phyloP scores from a whole-genome alignment of 495 filamentous ascomycete genomes.

The Penicillium nucicola region DNA sequence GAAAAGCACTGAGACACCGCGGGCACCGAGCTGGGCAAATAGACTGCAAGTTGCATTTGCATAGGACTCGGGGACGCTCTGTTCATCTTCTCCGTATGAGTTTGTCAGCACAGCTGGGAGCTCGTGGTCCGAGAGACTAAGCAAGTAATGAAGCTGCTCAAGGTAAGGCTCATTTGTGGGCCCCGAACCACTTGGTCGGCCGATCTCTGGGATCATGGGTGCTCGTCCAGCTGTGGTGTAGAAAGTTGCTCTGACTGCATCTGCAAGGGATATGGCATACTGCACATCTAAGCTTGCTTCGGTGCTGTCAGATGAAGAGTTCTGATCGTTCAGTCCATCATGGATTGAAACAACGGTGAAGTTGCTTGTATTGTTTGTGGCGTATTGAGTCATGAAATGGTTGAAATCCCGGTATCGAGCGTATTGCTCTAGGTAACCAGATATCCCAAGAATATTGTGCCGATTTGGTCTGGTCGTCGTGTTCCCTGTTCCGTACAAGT shows the following conservation, averaged over 20 bases:
- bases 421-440: conserved; percentile 66
- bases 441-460: conserved; percentile 59
- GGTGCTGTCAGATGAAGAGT: conserved; percentile 23
- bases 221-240: conserved; percentile 67
- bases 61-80: conserved; percentile 56
- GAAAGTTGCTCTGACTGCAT: conserved; percentile 55
- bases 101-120: conserved; percentile 73
- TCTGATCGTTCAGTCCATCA: conserved; percentile 53
- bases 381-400: conserved; percentile 49
- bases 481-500: conserved; percentile 57
- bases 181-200: conserved; percentile 31
- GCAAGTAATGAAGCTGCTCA: conserved; percentile 69
- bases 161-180: conserved; percentile 80
- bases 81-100: conserved; percentile 57
- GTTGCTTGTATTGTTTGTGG: conserved; percentile 50
- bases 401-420: conserved; percentile 57
- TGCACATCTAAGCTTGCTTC: conserved; percentile 76
- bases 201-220: conserved; percentile 52
- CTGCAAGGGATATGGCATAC: conserved; percentile 60
- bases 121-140: conserved; percentile 55
- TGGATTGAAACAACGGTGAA: conserved; percentile 63
- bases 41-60: conserved; percentile 64
- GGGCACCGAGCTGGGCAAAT: conserved; percentile 68
- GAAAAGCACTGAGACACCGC: conserved; percentile 70
- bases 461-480: conserved; percentile 32